Base-by-base conservation (phyloP, 805 yeast genomes). In the Komagataella pastoris region DNA sequence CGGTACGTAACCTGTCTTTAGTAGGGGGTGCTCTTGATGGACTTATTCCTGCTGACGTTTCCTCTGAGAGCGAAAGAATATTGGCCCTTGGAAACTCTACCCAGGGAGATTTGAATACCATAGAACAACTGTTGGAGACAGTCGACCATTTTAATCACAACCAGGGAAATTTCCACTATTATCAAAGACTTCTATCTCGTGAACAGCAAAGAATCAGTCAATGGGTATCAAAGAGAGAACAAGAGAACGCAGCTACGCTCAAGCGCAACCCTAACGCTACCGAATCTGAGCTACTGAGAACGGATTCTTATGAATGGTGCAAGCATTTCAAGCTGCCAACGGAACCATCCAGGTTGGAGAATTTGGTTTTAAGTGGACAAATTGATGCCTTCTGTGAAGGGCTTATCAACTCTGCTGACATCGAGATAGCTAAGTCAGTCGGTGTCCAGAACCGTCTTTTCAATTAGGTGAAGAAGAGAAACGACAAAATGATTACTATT, bases 101-200 rank as follows among this genome's bases (percentile, higher is more conserved):
- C 17, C 67, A 67, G 52, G 57, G 75, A 44, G 57, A 57, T 47
- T 67, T 68, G 54, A 59, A 62, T 55, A 73, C 72, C 55, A 77
- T 81, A 54, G 90, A 85, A 61, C 76, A 76, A 48, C 72, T 85
- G 57, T 75, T 79, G 62, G 82, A 79, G 55, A 78, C 87, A 50
- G 75, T 86, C 46, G 93, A 86, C 65, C 81, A 83, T 49, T 81
- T 79, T 70, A 83, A 82, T 69, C 82, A 82, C 64, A 89, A 83
- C 63, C 86, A 84, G 64, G 82, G 83, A 58, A 85, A 82, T 68
- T 81, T 83, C 73, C 83, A 85, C 72, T 85, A 83, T 68, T 85
- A 79, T 71, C 93, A 85, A 69, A 80, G 95, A 71, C 83, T 79
- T 59, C 72, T 79, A 54, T 76, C 81, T 49, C 77, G 88, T 63